Evolutionary conservation across 1,284 basidiomycete genomes (phyloP).

Genomic region (Inonotus obliquus): DNA sequence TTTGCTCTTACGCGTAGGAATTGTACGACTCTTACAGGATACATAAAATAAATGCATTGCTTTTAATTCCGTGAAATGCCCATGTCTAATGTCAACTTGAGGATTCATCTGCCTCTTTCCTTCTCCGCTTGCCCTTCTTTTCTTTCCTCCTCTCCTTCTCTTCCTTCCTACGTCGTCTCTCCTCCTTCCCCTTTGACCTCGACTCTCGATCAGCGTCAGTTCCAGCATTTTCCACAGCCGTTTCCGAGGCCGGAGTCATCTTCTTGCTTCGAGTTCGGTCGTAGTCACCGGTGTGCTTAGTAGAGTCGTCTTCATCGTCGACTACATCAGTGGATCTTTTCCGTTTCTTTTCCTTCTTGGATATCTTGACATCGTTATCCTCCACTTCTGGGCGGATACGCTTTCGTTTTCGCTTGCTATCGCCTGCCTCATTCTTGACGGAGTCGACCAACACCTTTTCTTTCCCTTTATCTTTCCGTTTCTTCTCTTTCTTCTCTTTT

Average conservation of each 20-base stretch:
- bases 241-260: background rate
- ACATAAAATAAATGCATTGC: background rate
- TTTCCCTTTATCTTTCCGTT: constrained; percentile 16
- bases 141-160: constrained; percentile 7
- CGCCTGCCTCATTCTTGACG: background rate
- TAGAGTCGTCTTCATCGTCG: too few species aligned
- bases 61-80: background rate
- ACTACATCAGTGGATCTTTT: background rate
- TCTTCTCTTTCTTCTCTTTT: constrained; percentile 4
- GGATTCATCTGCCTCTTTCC: background rate
- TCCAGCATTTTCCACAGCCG: background rate
- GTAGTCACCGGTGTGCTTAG: background rate
- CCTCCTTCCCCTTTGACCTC: background rate
- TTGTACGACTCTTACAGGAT: background rate
- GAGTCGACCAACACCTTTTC: background rate
- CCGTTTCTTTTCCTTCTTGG: constrained; percentile 12
- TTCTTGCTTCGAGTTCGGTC: background rate
- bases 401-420: background rate
- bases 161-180: constrained; percentile 3
- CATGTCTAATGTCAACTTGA: background rate
- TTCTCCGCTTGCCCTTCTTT: background rate
- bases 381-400: background rate
- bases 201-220: background rate
- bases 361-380: constrained; percentile 1
- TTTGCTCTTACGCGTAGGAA: background rate